Base-by-base conservation (phyloP, 257 asterid species). In the Solanum phureja region DNA sequence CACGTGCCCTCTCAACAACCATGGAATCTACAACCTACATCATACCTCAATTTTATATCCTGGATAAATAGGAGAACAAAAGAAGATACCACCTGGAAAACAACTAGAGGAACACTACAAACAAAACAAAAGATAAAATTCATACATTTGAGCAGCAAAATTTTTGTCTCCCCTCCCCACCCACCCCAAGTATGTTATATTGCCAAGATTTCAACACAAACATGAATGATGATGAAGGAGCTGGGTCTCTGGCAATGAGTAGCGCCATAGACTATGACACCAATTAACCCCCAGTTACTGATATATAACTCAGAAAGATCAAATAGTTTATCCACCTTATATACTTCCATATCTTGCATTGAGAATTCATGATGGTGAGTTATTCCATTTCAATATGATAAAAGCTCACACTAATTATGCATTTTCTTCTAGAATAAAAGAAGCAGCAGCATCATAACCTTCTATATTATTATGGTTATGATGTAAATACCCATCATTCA, bases 1-100 rank as follows among this genome's bases (percentile, higher is more conserved):
- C 99, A 74, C 99, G 99, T 87, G 99, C 98, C 93, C 98, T 93
- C 91, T 96, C 99, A 52, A 96, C 98, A 82, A 97, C 98, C 99
- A 97, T 96, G 86, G 99, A 97, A 92, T 95, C 99, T 89, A 97
- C 99, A 86, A 97, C 99, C 99, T 97, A 88, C 88, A 91, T 44
- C 71, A 88, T 69, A 85, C 84, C 87, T 88, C 87, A 87, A 88
- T 90, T 87, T 88, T 73, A 66, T 40, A 87, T 90, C 88, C 31
- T 40, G 75, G 23, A 31, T 85, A 82, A 35, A 38, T 42, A 42
- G 33, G 42, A 38, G 58, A 83, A 37, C 18, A 66, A 40, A 66
- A 66, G 56, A 35, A 75, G 33, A 37, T 75, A 75, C 58, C 13
- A 75, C 34, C 34, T 75, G 58, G 83, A n/a, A 42, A 75, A 38